phyloP scores from a whole-genome alignment of 2,329 filamentous ascomycete species.

The Fusarium anguioides region DNA sequence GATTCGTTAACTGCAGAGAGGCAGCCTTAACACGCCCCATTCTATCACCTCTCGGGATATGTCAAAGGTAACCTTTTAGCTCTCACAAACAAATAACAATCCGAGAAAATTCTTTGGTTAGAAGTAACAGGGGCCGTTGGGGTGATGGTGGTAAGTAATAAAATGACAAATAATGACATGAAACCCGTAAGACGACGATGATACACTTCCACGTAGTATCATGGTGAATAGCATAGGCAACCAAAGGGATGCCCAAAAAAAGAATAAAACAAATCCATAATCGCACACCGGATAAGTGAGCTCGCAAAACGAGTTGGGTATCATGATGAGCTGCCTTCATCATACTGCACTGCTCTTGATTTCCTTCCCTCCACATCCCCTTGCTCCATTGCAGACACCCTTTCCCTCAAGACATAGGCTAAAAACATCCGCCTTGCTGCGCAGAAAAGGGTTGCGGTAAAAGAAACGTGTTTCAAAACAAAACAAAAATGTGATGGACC shows the following conservation, averaged over 20 bases:
- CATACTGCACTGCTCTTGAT: constrained; percentile 39
- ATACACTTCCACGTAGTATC: constrained; percentile 29
- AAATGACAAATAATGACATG: constrained; percentile 29
- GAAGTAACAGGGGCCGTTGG: constrained; percentile 1
- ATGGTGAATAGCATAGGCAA: constrained; percentile 22
- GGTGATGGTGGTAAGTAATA: constrained; percentile 23
- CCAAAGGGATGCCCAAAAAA: constrained; percentile 37
- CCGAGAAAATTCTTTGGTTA: background rate
- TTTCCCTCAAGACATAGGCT: constrained; percentile 24
- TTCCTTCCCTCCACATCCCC: constrained; percentile 32
- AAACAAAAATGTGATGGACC: constrained; percentile 26
- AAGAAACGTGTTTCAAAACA: constrained; percentile 19
- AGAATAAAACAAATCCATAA: constrained; percentile 44
- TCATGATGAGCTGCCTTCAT: constrained; percentile 51
- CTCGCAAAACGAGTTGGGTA: constrained; percentile 55
- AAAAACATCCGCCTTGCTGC: constrained; percentile 24
- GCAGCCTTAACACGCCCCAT: constrained; percentile 2
- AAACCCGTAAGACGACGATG: constrained; percentile 27
- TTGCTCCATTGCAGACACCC: constrained; percentile 15
- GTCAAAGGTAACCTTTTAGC: background rate
- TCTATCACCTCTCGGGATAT: background rate
- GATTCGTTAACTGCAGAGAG: constrained; percentile 22
- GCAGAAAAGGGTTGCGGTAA: constrained; percentile 23
- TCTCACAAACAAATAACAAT: constrained; percentile 15
- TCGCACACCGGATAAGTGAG: constrained; percentile 52